Base-by-base conservation (phyloP, 78 protist genomes). In the Carpediemonas membranifera region DNA sequence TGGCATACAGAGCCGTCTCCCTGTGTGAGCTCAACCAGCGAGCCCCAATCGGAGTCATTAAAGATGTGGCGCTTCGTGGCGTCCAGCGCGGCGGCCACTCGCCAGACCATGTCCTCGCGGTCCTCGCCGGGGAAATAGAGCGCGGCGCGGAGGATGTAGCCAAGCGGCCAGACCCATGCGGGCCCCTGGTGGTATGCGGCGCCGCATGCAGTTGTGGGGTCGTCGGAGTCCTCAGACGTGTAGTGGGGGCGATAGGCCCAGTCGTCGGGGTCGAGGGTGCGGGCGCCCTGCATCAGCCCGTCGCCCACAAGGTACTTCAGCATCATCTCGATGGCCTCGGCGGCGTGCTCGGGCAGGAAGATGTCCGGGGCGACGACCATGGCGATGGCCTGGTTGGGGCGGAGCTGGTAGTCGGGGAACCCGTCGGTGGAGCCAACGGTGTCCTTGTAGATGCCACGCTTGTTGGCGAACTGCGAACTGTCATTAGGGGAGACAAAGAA, bases 321-420 rank as follows among this genome's bases (percentile, higher is more conserved):
- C 37, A 39, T 34, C 3, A 53, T 21, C 59, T 30, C 51, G 30
- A 27, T 28, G 52, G 73, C 7, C 3, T 9, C 1, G 30, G 14
- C 3, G 44, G 73, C 59, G 18, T 35, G 58, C 1, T 33, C 13
- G 0, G 25, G 13, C 27, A 34, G 33, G 59, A 84, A 84, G 13
- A 84, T 47, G 31, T 77, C 74, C 1, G 90, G 93, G 27, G 87
- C 87, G 52, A 85, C 84, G 25, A 83, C 59, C 92, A 92, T 83
- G 11, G 96, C 94, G 1, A 92, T 78, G 37, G 69, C 28, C 28
- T 27, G 30, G 30, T 92, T 89, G 33, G 93, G 92, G 24, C 96
- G 76, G 47, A 92, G 64, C 53, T 87, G 94, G 52, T 87, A 89
- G 59, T 85, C 92, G 0, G 82, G 37, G 60, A 61, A 79, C 5